Conservation (phyloP, 106 monocot genomes). For the Dioscorea alata region DNA sequence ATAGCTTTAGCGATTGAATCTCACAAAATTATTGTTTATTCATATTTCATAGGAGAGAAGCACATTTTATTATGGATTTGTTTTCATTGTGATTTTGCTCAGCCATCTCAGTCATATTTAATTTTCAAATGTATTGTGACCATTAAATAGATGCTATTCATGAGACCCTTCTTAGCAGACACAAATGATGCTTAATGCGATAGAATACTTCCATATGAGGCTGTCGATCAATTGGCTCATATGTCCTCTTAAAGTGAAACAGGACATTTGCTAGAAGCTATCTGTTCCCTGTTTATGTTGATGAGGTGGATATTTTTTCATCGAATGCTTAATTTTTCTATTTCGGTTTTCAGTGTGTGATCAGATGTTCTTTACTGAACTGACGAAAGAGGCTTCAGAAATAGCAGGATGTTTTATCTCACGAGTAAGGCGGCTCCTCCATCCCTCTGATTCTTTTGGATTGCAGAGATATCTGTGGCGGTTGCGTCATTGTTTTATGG, state of each 20-base stretch:
- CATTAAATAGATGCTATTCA: background rate
- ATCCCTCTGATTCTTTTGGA: conserved; percentile 40
- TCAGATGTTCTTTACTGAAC: conserved; percentile 60
- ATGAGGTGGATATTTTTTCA: background rate
- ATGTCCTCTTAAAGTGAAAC: too few relatives aligned
- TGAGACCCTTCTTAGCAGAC: too few relatives aligned
- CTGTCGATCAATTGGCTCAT: too few relatives aligned
- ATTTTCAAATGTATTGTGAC: background rate
- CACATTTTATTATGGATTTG: too few relatives aligned
- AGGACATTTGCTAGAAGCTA: too few relatives aligned
- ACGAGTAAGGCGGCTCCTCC: conserved; percentile 45
- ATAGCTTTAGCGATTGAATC: too few relatives aligned
- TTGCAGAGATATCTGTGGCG: conserved; percentile 39
- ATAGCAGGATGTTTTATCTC: conserved; percentile 67
- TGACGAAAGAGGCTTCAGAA: conserved; percentile 70
- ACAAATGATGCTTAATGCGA: too few relatives aligned
- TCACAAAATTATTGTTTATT: too few relatives aligned
- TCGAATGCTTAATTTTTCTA: background rate
- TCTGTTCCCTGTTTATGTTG: background rate
- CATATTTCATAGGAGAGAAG: too few relatives aligned
- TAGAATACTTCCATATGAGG: too few relatives aligned
- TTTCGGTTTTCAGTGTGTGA: conserved; percentile 44
- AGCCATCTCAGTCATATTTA: background rate
- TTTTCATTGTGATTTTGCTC: too few relatives aligned
- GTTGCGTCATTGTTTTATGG: conserved; percentile 46